A percentile compares a stretch with the other conserved stretches of the same genome.
These are phyloP conservation scores for Tricholoma flavovirens DNA, from an alignment of 768 basidiomycete genomes.

Conservation along the genomic window DNA sequence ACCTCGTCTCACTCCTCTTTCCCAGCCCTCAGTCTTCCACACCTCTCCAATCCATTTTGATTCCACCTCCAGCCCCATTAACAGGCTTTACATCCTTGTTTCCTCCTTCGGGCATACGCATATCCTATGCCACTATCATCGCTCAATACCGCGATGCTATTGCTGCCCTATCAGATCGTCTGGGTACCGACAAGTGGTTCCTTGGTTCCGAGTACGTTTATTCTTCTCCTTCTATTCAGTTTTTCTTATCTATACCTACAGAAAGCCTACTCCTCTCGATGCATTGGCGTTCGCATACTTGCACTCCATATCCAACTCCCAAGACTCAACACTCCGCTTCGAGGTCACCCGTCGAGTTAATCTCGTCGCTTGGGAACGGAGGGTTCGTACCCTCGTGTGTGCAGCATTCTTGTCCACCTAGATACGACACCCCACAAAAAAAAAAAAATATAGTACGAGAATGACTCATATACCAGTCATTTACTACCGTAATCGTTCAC, in stretches of 20 bases:
- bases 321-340: constrained; percentile 39
- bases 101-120: constrained; percentile 53
- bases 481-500: not conserved
- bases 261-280: constrained; percentile 74
- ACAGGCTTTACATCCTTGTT: constrained; percentile 63
- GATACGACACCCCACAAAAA: not conserved
- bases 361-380: constrained; percentile 75
- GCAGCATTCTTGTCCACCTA: constrained; percentile 36
- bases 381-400: constrained; percentile 55
- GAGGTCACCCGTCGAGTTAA: constrained; percentile 70
- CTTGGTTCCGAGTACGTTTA: constrained; percentile 57
- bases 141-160: constrained; percentile 68
- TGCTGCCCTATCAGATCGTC: constrained; percentile 63
- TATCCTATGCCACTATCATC: constrained; percentile 46
- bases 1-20: constrained; percentile 37
- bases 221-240: not conserved
- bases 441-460: not conserved
- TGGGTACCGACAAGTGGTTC: constrained; percentile 79
- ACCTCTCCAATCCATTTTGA: constrained; percentile 45
- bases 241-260: constrained; percentile 21
- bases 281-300: constrained; percentile 81
- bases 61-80: constrained; percentile 63
- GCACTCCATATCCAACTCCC: constrained; percentile 52
- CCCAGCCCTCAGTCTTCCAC: constrained; percentile 24
- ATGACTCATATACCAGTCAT: not conserved